A percentile compares a stretch with the other conserved stretches of the same genome.
Evolutionary conservation across 2,329 filamentous ascomycete species (phyloP).

Genomic region (Phaeosphaeria sp.): DNA sequence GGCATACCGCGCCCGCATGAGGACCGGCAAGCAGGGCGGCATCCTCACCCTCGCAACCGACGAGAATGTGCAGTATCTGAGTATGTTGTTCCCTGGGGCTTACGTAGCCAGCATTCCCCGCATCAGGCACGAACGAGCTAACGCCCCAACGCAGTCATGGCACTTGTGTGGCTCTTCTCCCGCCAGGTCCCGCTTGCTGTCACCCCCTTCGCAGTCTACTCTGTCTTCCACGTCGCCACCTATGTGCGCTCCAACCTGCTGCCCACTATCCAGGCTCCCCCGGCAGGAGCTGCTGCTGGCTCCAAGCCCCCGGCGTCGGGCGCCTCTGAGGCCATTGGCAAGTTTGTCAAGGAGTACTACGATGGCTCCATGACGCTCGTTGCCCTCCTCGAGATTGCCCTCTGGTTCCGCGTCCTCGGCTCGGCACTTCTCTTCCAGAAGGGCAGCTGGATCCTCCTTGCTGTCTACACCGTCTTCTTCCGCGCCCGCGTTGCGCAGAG

Average conservation of each 20-base stretch:
- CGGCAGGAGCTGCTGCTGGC: constrained; percentile 55
- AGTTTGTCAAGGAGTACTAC: constrained; percentile 98
- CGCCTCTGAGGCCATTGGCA: constrained; percentile 81
- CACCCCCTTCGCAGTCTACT: constrained; percentile 95
- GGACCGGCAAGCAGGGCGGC: constrained; percentile 72
- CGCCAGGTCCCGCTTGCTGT: constrained; percentile 90
- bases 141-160: constrained; percentile 71
- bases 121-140: constrained; percentile 22
- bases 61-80: constrained; percentile 97
- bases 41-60: constrained; percentile 75
- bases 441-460: constrained; percentile 87
- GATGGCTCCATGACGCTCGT: constrained; percentile 95
- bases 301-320: constrained; percentile 66
- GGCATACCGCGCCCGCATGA: constrained; percentile 84
- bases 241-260: constrained; percentile 94
- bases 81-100: constrained; percentile 63
- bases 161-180: constrained; percentile 91
- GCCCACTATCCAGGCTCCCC: constrained; percentile 78
- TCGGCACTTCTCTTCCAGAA: constrained; percentile 87
- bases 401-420: constrained; percentile 83
- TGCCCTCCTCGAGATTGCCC: constrained; percentile 81
- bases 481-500: constrained; percentile 90
- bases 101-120: constrained; percentile 3
- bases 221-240: constrained; percentile 96
- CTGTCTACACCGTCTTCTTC: constrained; percentile 89